Evolutionary conservation across 176 grass and related monocot species (phyloP).

Genomic region (Musa beccarii): DNA sequence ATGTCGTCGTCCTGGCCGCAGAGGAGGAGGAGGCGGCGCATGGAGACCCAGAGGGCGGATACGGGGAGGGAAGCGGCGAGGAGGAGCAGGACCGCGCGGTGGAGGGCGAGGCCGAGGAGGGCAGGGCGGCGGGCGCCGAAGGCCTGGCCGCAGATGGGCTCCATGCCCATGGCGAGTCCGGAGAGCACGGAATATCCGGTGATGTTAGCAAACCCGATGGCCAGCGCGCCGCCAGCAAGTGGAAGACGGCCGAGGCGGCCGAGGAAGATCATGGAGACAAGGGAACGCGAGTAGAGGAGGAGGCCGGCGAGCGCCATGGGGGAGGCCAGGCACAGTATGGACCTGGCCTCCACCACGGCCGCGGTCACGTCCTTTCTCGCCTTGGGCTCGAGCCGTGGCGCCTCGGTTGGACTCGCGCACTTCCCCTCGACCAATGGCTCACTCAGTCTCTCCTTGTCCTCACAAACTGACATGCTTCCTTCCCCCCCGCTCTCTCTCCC

Average conservation of each 20-base stretch:
- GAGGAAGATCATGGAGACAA: constrained; percentile 77
- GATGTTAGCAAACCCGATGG: constrained; percentile 83
- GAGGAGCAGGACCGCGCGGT: constrained; percentile 56
- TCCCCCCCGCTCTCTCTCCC: not conserved
- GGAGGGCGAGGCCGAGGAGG: constrained; percentile 48
- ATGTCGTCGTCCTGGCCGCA: constrained; percentile 70
- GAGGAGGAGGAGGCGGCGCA: constrained; percentile 54
- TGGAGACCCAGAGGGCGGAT: constrained; percentile 56
- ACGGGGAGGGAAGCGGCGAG: constrained; percentile 52
- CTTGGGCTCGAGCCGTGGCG: not conserved
- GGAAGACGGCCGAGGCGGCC: constrained; percentile 50
- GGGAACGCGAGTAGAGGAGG: constrained; percentile 61
- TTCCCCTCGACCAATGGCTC: not conserved
- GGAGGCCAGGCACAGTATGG: constrained; percentile 20
- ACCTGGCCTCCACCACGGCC: not conserved
- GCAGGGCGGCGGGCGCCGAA: constrained; percentile 51
- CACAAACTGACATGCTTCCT: not conserved
- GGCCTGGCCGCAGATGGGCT: constrained; percentile 69
- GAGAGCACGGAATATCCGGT: constrained; percentile 85
- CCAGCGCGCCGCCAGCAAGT: constrained; percentile 63
- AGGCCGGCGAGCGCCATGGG: constrained; percentile 57
- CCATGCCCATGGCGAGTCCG: constrained; percentile 72
- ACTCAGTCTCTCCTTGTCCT: not conserved
- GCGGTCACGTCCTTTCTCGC: not conserved
- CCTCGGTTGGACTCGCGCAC: not conserved